These are phyloP conservation scores for Trichosporon coremiiforme DNA, from an alignment of 1,284 basidiomycete genomes.

Conservation along the genomic window DNA sequence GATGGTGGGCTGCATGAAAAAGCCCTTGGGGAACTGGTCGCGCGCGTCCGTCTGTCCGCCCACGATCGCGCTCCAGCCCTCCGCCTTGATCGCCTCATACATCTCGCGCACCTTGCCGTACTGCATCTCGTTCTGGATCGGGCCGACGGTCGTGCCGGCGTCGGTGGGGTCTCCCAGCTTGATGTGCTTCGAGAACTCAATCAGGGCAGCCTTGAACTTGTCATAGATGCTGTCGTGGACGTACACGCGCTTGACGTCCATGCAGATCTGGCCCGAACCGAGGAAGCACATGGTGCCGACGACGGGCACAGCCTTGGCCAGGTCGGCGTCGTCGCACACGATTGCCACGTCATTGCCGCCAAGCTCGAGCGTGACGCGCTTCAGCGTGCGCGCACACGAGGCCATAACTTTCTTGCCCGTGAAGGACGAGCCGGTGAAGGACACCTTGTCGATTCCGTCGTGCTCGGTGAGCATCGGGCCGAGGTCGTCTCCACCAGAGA, in stretches of 20 bases:
- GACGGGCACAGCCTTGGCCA: slow-evolving; percentile 87
- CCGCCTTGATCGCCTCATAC: slow-evolving; percentile 76
- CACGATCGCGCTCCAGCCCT: slow-evolving; percentile 82
- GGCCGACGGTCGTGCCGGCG: slow-evolving; percentile 80
- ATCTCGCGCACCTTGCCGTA: slow-evolving; percentile 84
- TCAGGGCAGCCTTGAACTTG: slow-evolving; percentile 48
- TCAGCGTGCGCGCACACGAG: slow-evolving; percentile 81
- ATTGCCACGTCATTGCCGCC: slow-evolving; percentile 53
- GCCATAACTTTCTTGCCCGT: slow-evolving; percentile 87
- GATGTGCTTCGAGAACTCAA: slow-evolving; percentile 70
- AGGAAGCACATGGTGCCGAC: slow-evolving; percentile 89
- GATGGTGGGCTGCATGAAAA: slow-evolving; percentile 85
- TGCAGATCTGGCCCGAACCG: slow-evolving; percentile 77
- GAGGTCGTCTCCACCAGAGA: slow-evolving; percentile 62
- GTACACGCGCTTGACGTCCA: slow-evolving; percentile 51
- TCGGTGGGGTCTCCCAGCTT: slow-evolving; percentile 88
- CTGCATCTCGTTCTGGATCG: slow-evolving; percentile 84
- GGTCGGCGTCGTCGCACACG: slow-evolving; percentile 93
- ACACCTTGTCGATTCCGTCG: slow-evolving; percentile 66
- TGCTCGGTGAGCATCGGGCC: slow-evolving; percentile 53
- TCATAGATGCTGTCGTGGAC: slow-evolving; percentile 55
- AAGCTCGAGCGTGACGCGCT: slow-evolving; percentile 82
- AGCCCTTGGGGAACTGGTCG: slow-evolving; percentile 54
- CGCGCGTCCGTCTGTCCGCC: slow-evolving; percentile 66
- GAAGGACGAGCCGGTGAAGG: slow-evolving; percentile 86